Evolutionary conservation across 2,329 filamentous ascomycete genomes (phyloP).

Genomic region (Rugonectria rugulosa): DNA sequence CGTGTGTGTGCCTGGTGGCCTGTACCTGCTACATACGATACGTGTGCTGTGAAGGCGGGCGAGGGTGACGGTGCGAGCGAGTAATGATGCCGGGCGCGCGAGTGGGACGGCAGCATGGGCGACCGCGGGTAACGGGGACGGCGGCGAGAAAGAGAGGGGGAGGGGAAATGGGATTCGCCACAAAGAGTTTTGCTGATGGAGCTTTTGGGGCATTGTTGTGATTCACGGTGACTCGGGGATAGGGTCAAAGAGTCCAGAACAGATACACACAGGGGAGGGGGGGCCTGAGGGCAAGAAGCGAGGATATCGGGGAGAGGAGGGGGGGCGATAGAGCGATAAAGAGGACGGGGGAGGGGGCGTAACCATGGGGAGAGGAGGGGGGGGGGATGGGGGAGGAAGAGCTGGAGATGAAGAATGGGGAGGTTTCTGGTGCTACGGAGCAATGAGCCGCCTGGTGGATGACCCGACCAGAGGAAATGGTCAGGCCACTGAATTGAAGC

Average conservation of each 20-base stretch:
- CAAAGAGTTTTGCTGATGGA: not conserved
- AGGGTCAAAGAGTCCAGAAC: not conserved
- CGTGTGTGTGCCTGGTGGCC: no score
- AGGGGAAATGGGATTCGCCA: not conserved
- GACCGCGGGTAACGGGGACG: not conserved
- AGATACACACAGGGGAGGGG: not conserved
- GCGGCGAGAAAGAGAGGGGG: not conserved
- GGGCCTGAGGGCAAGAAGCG: not conserved
- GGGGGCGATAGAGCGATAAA: no score
- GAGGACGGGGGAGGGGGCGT: not conserved
- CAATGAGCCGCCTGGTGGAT: not conserved
- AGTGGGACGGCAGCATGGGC: not conserved
- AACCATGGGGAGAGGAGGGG: no score
- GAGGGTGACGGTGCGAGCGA: not conserved
- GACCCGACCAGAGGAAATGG: constrained; percentile 6
- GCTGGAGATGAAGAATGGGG: not conserved
- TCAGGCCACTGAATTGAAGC: constrained; percentile 15
- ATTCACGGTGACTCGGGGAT: no score
- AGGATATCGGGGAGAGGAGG: not conserved
- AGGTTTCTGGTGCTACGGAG: not conserved
- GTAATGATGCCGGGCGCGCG: not conserved
- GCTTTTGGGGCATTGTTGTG: no score
- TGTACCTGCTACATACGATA: no score
- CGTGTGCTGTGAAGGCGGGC: not conserved
- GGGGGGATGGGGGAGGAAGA: not conserved